A percentile compares a stretch with the other conserved stretches of the same genome.
Conservation (phyloP, 768 basidiomycete genomes). For the Clavaria fumosa region DNA sequence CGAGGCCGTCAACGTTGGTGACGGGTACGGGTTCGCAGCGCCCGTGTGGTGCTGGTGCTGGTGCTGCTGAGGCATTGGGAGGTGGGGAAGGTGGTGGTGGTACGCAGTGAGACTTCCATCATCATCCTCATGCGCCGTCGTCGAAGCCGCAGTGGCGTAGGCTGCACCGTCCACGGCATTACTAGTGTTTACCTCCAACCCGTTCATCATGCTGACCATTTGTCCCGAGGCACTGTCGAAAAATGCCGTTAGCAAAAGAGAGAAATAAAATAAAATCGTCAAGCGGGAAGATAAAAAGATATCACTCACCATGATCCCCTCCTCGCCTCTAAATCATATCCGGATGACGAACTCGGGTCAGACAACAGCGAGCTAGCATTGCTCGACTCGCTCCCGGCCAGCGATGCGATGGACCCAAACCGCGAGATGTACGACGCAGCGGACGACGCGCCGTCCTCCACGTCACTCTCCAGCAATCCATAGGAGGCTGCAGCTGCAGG, state of each 20-base stretch:
- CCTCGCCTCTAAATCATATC: slow-evolving; percentile 19
- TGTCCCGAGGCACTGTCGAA: slow-evolving; percentile 21
- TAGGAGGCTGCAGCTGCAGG: slow-evolving; percentile 37
- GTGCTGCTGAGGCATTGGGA: slow-evolving; percentile 6
- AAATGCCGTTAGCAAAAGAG: slow-evolving; percentile 6
- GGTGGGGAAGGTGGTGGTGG: slow-evolving; percentile 9
- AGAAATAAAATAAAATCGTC: slow-evolving; percentile 10
- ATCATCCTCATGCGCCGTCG: too few species aligned
- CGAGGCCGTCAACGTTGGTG: slow-evolving; percentile 30
- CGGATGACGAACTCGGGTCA: slow-evolving; percentile 24
- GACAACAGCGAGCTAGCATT: slow-evolving; percentile 34
- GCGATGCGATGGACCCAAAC: slow-evolving; percentile 46
- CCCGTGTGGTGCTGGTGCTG: slow-evolving; percentile 6
- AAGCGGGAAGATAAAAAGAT: slow-evolving; percentile 9
- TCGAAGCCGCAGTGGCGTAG: slow-evolving; percentile 13
- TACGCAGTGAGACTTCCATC: neutral
- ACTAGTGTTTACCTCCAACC: slow-evolving; percentile 23
- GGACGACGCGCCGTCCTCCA: slow-evolving; percentile 31
- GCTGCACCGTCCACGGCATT: slow-evolving; percentile 6
- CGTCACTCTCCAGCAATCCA: slow-evolving; percentile 34
- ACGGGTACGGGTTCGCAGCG: slow-evolving; percentile 21
- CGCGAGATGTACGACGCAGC: slow-evolving; percentile 37
- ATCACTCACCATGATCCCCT: slow-evolving; percentile 27
- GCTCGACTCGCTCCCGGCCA: slow-evolving; percentile 46
- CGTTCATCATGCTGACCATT: slow-evolving; percentile 28